A percentile compares a stretch with the other conserved stretches of the same genome.
Evolutionary conservation across 352 stramenopile species (phyloP).

Genomic region (Albugo laibachii): DNA sequence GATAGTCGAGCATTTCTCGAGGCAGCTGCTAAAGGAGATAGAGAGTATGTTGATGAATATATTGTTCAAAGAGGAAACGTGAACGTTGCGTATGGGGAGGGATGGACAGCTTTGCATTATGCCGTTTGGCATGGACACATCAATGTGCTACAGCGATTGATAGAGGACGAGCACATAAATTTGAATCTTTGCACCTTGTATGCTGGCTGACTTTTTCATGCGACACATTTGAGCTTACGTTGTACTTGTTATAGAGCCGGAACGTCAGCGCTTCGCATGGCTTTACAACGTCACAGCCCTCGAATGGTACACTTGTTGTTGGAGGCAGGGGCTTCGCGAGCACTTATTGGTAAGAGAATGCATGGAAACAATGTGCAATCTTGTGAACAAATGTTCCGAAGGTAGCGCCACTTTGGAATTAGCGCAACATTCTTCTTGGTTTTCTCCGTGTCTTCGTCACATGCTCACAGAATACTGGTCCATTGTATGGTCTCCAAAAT

Average conservation of each 20-base stretch:
- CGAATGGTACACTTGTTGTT: slow-evolving; percentile 20
- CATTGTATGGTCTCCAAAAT: slow-evolving; percentile 27
- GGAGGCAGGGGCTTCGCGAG: slow-evolving; percentile 25
- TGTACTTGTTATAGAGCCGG: slow-evolving; percentile 14
- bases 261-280: slow-evolving; percentile 33
- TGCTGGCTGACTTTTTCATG: background rate
- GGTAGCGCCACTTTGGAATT: slow-evolving; percentile 5
- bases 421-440: slow-evolving; percentile 11
- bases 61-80: slow-evolving; percentile 16
- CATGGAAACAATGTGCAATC: background rate
- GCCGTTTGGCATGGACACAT: slow-evolving; percentile 31
- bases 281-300: slow-evolving; percentile 24
- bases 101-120: slow-evolving; percentile 51
- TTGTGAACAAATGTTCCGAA: background rate
- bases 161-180: slow-evolving; percentile 16
- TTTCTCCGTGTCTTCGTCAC: slow-evolving; percentile 15
- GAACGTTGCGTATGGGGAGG: slow-evolving; percentile 32
- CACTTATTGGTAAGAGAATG: slow-evolving; percentile 17
- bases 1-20: slow-evolving; percentile 20
- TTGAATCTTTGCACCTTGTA: slow-evolving; percentile 45
- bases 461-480: slow-evolving; percentile 37
- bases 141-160: slow-evolving; percentile 17
- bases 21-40: slow-evolving; percentile 21
- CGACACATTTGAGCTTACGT: background rate
- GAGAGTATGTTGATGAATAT: slow-evolving; percentile 18